Conservation (phyloP, 345 rosid genomes). For the Citrus maxima region DNA sequence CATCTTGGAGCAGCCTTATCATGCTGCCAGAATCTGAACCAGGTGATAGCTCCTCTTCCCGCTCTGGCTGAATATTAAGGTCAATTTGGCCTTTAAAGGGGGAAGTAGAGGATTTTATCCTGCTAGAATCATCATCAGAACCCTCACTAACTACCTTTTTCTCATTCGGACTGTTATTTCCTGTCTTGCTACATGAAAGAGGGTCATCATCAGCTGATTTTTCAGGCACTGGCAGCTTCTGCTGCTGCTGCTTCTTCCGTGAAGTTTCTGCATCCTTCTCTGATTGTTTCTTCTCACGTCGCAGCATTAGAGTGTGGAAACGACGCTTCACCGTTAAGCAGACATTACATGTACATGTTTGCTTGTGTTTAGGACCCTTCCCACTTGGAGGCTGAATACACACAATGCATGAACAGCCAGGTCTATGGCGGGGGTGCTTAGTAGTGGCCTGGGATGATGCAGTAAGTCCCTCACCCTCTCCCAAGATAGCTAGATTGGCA, state of each 20-base stretch:
- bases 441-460: constrained; percentile 66
- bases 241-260: constrained; percentile 39
- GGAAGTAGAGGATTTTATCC: constrained; percentile 39
- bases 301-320: constrained; percentile 56
- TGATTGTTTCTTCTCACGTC: constrained; percentile 67
- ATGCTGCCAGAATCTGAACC: constrained; percentile 43
- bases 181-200: constrained; percentile 36
- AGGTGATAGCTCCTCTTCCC: constrained; percentile 73
- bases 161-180: constrained; percentile 41
- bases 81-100: constrained; percentile 78
- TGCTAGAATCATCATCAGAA: constrained; percentile 45
- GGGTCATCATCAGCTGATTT: constrained; percentile 41
- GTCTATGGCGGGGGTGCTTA: constrained; percentile 91
- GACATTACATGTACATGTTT: constrained; percentile 69
- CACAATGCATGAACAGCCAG: constrained; percentile 89
- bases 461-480: constrained; percentile 47
- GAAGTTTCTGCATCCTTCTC: constrained; percentile 55
- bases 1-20: constrained; percentile 43
- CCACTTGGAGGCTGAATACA: constrained; percentile 98
- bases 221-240: constrained; percentile 30
- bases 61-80: constrained; percentile 88
- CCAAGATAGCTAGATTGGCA: constrained; percentile 62
- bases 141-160: constrained; percentile 37
- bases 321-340: constrained; percentile 81
- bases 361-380: constrained; percentile 80